Conservation (phyloP, 768 basidiomycete genomes). For the Boletus rubropictus region DNA sequence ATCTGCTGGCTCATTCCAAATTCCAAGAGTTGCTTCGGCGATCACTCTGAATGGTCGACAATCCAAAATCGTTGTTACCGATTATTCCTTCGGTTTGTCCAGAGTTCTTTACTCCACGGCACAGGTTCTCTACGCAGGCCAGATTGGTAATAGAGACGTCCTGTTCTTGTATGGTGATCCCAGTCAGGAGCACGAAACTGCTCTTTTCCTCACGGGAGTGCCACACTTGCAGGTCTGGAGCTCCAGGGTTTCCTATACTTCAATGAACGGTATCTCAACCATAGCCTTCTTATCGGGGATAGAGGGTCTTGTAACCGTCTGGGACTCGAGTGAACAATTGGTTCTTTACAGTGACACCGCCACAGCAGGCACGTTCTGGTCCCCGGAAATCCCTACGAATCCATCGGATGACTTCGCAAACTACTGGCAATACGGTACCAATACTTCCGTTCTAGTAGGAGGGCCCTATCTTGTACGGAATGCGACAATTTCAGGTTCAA, state of each 20-base stretch:
- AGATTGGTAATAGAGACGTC: conserved; percentile 55
- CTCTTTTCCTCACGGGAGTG: conserved; percentile 44
- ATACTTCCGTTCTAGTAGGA: conserved; percentile 57
- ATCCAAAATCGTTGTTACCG: conserved; percentile 66
- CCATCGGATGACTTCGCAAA: conserved; percentile 41
- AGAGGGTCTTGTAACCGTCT: conserved; percentile 53
- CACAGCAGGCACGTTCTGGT: conserved; percentile 71
- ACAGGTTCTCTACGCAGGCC: conserved; percentile 61
- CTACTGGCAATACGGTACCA: conserved; percentile 73
- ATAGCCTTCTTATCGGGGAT: conserved; percentile 54
- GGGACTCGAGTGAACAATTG: conserved; percentile 62
- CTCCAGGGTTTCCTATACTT: conserved; percentile 22
- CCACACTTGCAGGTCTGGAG: conserved; percentile 32
- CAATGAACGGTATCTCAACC: conserved; percentile 32
- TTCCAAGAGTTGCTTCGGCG: conserved; percentile 49
- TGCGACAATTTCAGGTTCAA: conserved; percentile 42
- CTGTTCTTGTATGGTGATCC: conserved; percentile 58
- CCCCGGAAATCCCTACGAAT: conserved; percentile 52
- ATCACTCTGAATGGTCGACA: conserved; percentile 65
- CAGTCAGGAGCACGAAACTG: conserved; percentile 49
- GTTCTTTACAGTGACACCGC: conserved; percentile 61
- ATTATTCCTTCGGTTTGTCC: conserved; percentile 67
- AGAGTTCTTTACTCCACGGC: conserved; percentile 67
- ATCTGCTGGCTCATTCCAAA: conserved; percentile 42
- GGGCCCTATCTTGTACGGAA: conserved; percentile 62